phyloP scores from a whole-genome alignment of 208 protist genomes.

The Jaenimonas drosophilae region DNA sequence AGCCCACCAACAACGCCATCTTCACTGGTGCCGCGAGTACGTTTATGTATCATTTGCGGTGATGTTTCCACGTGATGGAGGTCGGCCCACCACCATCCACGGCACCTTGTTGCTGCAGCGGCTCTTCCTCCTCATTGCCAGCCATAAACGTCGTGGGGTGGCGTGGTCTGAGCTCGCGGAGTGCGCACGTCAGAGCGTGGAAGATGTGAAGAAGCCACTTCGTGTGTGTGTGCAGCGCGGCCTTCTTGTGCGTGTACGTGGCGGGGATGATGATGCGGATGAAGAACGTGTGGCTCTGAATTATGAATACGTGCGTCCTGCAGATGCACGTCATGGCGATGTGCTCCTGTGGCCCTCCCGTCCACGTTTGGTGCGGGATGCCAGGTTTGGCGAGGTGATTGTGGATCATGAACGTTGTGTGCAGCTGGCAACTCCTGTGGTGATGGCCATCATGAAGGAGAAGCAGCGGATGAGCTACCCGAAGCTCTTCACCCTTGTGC shows the following conservation, averaged over 20 bases:
- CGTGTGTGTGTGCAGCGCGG: constrained; percentile 10
- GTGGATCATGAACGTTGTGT: constrained; percentile 4
- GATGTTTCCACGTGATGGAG: constrained; percentile 14
- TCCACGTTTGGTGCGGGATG: constrained; percentile 5
- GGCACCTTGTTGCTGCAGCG: constrained; percentile 19
- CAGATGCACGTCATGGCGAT: constrained; percentile 7
- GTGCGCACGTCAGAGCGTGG: constrained; percentile 7
- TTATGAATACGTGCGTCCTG: constrained; percentile 13
- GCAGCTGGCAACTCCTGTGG: constrained; percentile 11
- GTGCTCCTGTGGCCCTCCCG: constrained; percentile 16
- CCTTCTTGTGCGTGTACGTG: constrained; percentile 7
- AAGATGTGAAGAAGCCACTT: neutral
- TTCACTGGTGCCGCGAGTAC: constrained; percentile 17
- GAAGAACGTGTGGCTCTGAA: constrained; percentile 20
- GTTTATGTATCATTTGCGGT: constrained; percentile 15
- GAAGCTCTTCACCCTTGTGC: constrained; percentile 21
- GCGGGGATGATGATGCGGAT: neutral
- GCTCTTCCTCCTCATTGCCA: constrained; percentile 24
- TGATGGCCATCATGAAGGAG: constrained; percentile 37
- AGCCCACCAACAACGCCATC: constrained; percentile 3
- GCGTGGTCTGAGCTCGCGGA: constrained; percentile 12
- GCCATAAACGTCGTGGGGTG: constrained; percentile 13
- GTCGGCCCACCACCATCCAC: constrained; percentile 16
- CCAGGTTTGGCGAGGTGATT: constrained; percentile 4
- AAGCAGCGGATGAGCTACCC: constrained; percentile 15